phyloP scores from a whole-genome alignment of 169 alveolate genomes.

The Nephromyces sp. region DNA sequence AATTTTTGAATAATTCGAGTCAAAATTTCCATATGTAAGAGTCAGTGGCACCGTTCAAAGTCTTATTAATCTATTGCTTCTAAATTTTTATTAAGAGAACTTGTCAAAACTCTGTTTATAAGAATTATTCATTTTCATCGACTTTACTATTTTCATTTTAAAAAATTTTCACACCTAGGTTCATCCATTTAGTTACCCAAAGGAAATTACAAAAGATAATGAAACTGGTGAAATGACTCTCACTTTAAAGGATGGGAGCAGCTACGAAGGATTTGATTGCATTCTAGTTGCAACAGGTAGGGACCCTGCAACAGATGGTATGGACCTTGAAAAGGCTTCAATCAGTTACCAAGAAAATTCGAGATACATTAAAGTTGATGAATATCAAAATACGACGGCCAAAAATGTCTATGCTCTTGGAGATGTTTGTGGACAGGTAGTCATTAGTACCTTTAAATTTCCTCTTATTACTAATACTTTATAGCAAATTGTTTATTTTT shows the following conservation, averaged over 20 bases:
- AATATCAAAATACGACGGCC: conserved; percentile 53
- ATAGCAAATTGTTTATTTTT: conserved; percentile 56
- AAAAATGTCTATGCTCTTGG: conserved; percentile 55
- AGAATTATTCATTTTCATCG: neutral
- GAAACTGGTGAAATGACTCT: neutral
- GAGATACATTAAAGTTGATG: conserved; percentile 57
- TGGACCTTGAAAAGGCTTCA: neutral
- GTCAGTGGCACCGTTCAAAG: too few relatives aligned
- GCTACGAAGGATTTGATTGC: conserved; percentile 40
- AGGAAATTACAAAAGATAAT: neutral
- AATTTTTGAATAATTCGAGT: too few relatives aligned
- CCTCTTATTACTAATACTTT: neutral
- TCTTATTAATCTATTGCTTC: too few relatives aligned
- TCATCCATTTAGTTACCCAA: conserved; percentile 2
- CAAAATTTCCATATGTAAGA: too few relatives aligned
- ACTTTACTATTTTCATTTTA: neutral
- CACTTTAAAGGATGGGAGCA: neutral
- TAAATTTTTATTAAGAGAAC: conserved; percentile 68
- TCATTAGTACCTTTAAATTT: neutral
- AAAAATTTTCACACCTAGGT: neutral
- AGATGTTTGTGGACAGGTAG: conserved; percentile 40
- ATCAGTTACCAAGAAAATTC: conserved; percentile 31
- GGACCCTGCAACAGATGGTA: conserved; percentile 4
- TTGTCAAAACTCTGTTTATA: neutral
- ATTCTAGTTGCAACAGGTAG: conserved; percentile 74